phyloP scores from a whole-genome alignment of 148 eudicot species.

The Diospyros kaki region DNA sequence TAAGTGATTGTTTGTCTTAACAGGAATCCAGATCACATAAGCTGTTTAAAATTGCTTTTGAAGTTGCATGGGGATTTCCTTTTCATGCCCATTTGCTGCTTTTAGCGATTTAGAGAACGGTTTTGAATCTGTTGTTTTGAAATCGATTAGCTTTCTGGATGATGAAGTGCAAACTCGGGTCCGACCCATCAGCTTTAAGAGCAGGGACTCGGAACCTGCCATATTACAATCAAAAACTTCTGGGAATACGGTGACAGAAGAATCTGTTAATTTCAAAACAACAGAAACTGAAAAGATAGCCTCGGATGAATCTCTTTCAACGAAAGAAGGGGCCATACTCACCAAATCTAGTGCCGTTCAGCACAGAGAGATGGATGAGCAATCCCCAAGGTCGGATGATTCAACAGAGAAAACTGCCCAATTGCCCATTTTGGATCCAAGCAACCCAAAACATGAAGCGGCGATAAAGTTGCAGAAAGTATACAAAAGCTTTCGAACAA shows the following conservation, averaged over 20 bases:
- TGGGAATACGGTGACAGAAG: slow-evolving; percentile 43
- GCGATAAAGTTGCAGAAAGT: slow-evolving; percentile 54
- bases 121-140: slow-evolving; percentile 47
- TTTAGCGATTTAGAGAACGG: slow-evolving; percentile 48
- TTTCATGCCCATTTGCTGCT: slow-evolving; percentile 57
- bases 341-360: slow-evolving; percentile 6
- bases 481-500: slow-evolving; percentile 53
- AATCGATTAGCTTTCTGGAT: slow-evolving; percentile 43
- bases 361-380: slow-evolving; percentile 4
- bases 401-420: too few species aligned
- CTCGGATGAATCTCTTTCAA: slow-evolving; percentile 23
- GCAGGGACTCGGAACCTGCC: slow-evolving; percentile 30
- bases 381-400: too few species aligned
- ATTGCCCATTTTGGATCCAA: too few species aligned
- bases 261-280: slow-evolving; percentile 43
- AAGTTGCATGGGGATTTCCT: slow-evolving; percentile 67
- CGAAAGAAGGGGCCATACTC: slow-evolving; percentile 11
- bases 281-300: slow-evolving; percentile 30
- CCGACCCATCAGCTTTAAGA: slow-evolving; percentile 53
- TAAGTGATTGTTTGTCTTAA: slow-evolving; percentile 3
- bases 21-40: slow-evolving; percentile 20
- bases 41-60: slow-evolving; percentile 11
- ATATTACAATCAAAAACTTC: slow-evolving; percentile 36
- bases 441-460: slow-evolving; percentile 13
- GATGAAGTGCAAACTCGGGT: slow-evolving; percentile 42